Percentiles rank a stretch among this genome's conserved stretches.
These are phyloP conservation scores for Spizellomyces punctatus DNA, from an alignment of 192 early-diverging fungal species.

Conservation along the genomic window DNA sequence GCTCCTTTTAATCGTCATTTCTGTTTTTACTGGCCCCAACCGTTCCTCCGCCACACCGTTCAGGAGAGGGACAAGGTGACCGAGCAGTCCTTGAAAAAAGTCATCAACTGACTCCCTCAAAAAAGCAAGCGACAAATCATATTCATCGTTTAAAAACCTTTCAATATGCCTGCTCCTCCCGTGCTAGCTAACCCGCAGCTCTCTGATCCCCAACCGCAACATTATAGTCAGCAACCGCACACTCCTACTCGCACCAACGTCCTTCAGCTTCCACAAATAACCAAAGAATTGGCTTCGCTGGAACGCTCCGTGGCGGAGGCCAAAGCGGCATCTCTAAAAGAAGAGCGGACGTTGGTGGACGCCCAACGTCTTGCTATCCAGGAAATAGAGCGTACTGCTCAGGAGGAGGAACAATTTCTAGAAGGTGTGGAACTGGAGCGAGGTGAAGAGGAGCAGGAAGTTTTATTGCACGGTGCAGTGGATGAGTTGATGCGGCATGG, in stretches of 20 bases:
- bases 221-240: too few species aligned
- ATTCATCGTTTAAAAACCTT: too few species aligned
- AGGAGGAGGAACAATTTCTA: not conserved
- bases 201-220: too few species aligned
- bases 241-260: slow-evolving; percentile 21
- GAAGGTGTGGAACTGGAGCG: slow-evolving; percentile 17
- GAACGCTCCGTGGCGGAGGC: slow-evolving; percentile 8
- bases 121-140: too few species aligned
- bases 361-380: slow-evolving; percentile 10
- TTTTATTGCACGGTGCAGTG: slow-evolving; percentile 13
- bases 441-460: slow-evolving; percentile 14
- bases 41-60: too few species aligned
- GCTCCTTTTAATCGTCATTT: too few species aligned
- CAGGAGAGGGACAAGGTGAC: too few species aligned
- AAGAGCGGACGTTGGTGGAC: not conserved
- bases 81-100: too few species aligned
- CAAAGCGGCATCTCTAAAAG: slow-evolving; percentile 10
- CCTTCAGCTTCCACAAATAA: slow-evolving; percentile 32
- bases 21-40: too few species aligned
- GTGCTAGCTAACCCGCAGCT: too few species aligned
- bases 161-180: too few species aligned
- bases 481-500: slow-evolving; percentile 10
- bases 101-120: too few species aligned
- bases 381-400: slow-evolving; percentile 19
- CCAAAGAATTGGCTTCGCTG: slow-evolving; percentile 35